Conservation (phyloP, 1,284 basidiomycete species). For the Fomitopsis palustris region DNA sequence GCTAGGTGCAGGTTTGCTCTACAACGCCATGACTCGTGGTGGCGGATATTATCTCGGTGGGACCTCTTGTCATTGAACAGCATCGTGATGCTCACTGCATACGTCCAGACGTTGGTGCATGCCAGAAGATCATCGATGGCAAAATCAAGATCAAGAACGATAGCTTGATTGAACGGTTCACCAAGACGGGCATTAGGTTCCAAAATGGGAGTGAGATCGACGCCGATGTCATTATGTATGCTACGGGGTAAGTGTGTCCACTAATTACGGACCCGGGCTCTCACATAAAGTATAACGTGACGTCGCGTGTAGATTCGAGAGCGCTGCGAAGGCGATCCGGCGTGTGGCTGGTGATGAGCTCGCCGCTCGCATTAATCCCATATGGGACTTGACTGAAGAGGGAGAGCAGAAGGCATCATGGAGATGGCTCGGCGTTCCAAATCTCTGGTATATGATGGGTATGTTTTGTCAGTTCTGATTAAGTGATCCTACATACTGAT, state of each 20-base stretch:
- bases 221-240: constrained; percentile 68
- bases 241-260: constrained; percentile 48
- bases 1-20: constrained; percentile 47
- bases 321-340: constrained; percentile 37
- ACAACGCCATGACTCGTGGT: constrained; percentile 34
- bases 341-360: constrained; percentile 47
- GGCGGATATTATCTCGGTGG: constrained; percentile 44
- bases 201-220: constrained; percentile 60
- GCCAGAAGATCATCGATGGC: constrained; percentile 61
- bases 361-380: constrained; percentile 38
- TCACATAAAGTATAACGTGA: constrained; percentile 24
- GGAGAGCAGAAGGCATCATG: constrained; percentile 22
- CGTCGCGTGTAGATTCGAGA: constrained; percentile 32
- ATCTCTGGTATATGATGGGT: constrained; percentile 30
- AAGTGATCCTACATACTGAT: background rate
- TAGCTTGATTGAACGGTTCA: constrained; percentile 50
- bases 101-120: constrained; percentile 54
- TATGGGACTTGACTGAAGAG: constrained; percentile 44
- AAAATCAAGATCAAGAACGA: constrained; percentile 76
- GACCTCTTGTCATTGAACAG: constrained; percentile 10
- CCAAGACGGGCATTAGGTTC: constrained; percentile 55
- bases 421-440: constrained; percentile 25
- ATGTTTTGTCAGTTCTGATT: background rate
- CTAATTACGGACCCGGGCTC: constrained; percentile 29
- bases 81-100: constrained; percentile 38